Base-by-base conservation (phyloP, 768 basidiomycete genomes). In the Suillus subluteus region DNA sequence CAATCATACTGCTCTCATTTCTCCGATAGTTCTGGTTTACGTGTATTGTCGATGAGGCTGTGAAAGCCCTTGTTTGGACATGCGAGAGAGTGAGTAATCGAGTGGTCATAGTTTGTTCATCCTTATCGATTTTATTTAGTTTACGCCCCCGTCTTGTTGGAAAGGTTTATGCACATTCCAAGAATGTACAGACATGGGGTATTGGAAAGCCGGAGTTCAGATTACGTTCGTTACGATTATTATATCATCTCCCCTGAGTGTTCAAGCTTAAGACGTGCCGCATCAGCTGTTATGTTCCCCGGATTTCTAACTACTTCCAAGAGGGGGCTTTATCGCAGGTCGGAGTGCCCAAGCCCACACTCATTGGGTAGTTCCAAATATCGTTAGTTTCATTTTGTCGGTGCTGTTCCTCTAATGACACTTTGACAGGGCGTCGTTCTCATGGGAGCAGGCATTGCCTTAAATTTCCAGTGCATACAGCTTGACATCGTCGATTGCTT, bases 281-380 rank as follows among this genome's bases (percentile, higher is more conserved):
- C 26, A 32, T 21, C 48, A 91, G 89, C 87, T 0, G 76, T 84
- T 0, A 87, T 91, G 83, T 67, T 90, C 7, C 81, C 86, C 4
- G 89, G 86, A 0, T 84, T 86, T 0, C 68, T 90, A 26, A 23
- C 15, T 87, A 4, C 79, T 93, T 12, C 92, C 94, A 0, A 74
- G 86, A 15, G 92, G 92, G 0, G 76, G 94, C 15, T 76, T n/a
- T 21, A 79, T 94, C 7, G 74, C 86, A 7, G 92, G 93, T 1
- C 95, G 92, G 91, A 79, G 86, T 0, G 87, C 88, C 5, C 78
- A 90, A 69, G 70, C 79, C 0, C 73, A 79, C 15, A 73, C 88
- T 0, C 87, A 86, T 65, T 95, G 92, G 92, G 86, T 94, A 56
- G 87, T 80, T 0, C 83, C 87, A 2, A 90, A 92, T 68, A 81